Conservation (phyloP, 192 early-diverging fungal species). For the Backusella psychrophila region DNA sequence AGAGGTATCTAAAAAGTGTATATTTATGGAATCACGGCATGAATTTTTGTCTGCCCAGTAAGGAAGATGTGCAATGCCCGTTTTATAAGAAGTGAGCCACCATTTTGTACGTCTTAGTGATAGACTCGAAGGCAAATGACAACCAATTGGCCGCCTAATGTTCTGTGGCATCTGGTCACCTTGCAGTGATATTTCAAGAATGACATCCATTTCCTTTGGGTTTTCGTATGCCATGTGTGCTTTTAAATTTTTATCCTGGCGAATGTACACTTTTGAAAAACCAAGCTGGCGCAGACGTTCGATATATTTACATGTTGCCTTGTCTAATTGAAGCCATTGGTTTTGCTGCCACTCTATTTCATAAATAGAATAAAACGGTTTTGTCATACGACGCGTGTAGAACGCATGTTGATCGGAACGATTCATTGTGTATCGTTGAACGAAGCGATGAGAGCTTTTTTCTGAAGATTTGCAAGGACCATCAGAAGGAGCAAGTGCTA, state of each 20-base stretch:
- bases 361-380: background rate
- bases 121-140: background rate
- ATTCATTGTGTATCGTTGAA: slow-evolving; percentile 6
- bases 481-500: background rate
- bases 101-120: background rate
- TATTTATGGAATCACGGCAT: background rate
- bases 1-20: background rate
- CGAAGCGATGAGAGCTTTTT: background rate
- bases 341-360: slow-evolving; percentile 14
- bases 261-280: background rate
- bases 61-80: background rate
- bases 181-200: background rate
- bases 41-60: background rate
- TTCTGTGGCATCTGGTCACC: background rate
- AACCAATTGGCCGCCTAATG: background rate
- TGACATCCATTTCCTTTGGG: background rate
- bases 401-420: slow-evolving; percentile 2
- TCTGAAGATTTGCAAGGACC: background rate
- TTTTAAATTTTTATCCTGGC: slow-evolving; percentile 2
- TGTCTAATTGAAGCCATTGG: slow-evolving; percentile 11
- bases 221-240: background rate
- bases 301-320: background rate
- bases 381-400: background rate
- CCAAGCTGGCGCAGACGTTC: background rate
- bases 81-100: slow-evolving; percentile 7